Base-by-base conservation (phyloP, 2,329 filamentous ascomycete genomes). In the Pseudocercospora musae region DNA sequence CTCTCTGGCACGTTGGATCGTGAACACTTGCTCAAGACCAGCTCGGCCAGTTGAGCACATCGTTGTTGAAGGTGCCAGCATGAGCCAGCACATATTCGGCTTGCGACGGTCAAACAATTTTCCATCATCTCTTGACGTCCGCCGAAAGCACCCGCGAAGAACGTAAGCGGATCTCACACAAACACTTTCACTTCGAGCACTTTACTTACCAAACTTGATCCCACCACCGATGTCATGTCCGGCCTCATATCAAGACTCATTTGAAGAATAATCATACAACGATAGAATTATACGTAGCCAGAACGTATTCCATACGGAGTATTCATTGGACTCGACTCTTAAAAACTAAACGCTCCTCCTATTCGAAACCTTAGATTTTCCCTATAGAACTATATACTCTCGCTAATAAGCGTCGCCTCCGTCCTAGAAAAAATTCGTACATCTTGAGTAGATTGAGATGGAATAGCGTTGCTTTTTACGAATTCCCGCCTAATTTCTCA, bases 41-140 rank as follows among this genome's bases (percentile, higher is more conserved):
- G 73, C 75, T 37, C 77, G 71, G 0, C 77, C 79, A 88, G n/a
- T n/a, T 82, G 6, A 88, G 74, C 1, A 80, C 79, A 71, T 90
- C 89, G 70, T 90, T 90, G 72, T 89, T 89, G 73, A 88, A 89
- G 0, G 87, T 89, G 1, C 87, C 87, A 0, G 85, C 84, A 68
- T 89, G 86, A 0, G 78, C 71, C 10, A 86, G 74, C 0, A 74
- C 72, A 1, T n/a, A n/a, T 71, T 75, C 1, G 72, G 62, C 0
- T 73, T 70, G 10, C 80, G 71, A 9, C 84, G 84, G 67, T 86
- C 82, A 68, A 84, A 88, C 6, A 83, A 70, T 0, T 74, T 0
- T 74, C 73, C 85, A 90, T 88, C 63, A 89, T 80, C 4, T 85
- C 81, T 42, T 71, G 71, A 23, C 79, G 78, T 0, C 88, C 88